A percentile compares a stretch with the other conserved stretches of the same genome.
Evolutionary conservation across 495 filamentous ascomycete species (phyloP).

Genomic region (Bathelium albidoporum): DNA sequence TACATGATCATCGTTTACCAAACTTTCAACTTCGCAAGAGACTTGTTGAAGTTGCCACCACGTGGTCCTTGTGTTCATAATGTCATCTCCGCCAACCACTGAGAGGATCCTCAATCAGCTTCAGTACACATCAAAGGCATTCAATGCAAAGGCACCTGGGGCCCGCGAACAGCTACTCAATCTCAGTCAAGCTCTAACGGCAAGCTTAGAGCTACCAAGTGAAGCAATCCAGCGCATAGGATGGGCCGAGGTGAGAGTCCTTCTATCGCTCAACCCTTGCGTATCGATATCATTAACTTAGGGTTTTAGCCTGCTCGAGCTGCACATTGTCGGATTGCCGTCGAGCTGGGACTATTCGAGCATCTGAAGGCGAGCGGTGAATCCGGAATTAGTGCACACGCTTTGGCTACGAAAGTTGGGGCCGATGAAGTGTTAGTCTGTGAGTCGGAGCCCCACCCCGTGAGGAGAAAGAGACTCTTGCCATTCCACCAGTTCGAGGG

Average conservation of each 20-base stretch:
- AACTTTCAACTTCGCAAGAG: too few species aligned
- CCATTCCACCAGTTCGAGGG: too few species aligned
- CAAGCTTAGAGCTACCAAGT: neutral
- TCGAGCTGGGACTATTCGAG: slow-evolving; percentile 32
- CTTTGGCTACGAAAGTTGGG: slow-evolving; percentile 23
- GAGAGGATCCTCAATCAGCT: neutral
- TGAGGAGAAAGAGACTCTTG: too few species aligned
- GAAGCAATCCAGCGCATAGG: neutral
- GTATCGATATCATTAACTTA: neutral
- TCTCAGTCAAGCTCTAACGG: neutral
- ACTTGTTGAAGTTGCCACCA: too few species aligned
- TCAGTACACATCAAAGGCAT: neutral
- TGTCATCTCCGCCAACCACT: neutral
- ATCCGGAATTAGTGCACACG: slow-evolving; percentile 19
- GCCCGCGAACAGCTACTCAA: neutral
- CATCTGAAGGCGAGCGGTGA: slow-evolving; percentile 23
- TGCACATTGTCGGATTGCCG: slow-evolving; percentile 30
- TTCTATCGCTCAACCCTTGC: neutral
- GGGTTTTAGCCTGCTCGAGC: slow-evolving; percentile 33
- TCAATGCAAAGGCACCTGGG: neutral
- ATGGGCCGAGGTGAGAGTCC: slow-evolving; percentile 32
- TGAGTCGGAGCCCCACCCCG: neutral
- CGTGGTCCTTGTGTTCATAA: too few species aligned
- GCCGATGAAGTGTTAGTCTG: slow-evolving; percentile 23
- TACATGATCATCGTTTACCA: too few species aligned